Percentiles rank a stretch among this genome's conserved stretches.
Conservation (phyloP, 805 yeast genomes). For the Candida koratica region DNA sequence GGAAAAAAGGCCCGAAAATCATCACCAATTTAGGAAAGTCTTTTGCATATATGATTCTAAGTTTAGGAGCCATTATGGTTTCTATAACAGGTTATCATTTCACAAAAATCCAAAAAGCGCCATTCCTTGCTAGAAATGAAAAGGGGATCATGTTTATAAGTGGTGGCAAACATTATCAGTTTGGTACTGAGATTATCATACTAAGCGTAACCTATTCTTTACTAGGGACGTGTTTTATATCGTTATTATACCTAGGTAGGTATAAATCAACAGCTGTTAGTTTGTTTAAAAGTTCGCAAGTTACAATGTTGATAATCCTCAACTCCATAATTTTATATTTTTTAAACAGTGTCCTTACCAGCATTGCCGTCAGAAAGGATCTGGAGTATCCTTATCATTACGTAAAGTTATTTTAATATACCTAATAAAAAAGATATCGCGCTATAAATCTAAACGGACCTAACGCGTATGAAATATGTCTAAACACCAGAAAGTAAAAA, state of each 20-base stretch:
- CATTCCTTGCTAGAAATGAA: slow-evolving; percentile 54
- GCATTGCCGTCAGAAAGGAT: slow-evolving; percentile 45
- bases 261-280: slow-evolving; percentile 23
- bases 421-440: too few species aligned
- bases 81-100: slow-evolving; percentile 64
- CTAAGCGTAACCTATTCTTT: slow-evolving; percentile 48
- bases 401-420: slow-evolving; percentile 28
- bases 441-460: neutral
- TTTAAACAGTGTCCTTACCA: slow-evolving; percentile 43
- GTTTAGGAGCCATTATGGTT: slow-evolving; percentile 39
- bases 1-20: slow-evolving; percentile 41
- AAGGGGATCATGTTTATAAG: slow-evolving; percentile 53
- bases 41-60: slow-evolving; percentile 20
- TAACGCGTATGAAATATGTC: slow-evolving; percentile 7
- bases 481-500: slow-evolving; percentile 2
- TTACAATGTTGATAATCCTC: slow-evolving; percentile 18
- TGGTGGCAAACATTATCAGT: slow-evolving; percentile 65
- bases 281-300: slow-evolving; percentile 14
- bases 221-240: slow-evolving; percentile 40
- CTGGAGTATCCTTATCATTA: slow-evolving; percentile 44
- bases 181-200: slow-evolving; percentile 62
- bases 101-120: slow-evolving; percentile 55
- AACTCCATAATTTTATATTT: slow-evolving; percentile 26
- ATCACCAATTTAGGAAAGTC: slow-evolving; percentile 15
- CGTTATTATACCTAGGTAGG: slow-evolving; percentile 36